phyloP scores from a whole-genome alignment of 2,329 filamentous ascomycete genomes.

The Paecilomyces sp. region DNA sequence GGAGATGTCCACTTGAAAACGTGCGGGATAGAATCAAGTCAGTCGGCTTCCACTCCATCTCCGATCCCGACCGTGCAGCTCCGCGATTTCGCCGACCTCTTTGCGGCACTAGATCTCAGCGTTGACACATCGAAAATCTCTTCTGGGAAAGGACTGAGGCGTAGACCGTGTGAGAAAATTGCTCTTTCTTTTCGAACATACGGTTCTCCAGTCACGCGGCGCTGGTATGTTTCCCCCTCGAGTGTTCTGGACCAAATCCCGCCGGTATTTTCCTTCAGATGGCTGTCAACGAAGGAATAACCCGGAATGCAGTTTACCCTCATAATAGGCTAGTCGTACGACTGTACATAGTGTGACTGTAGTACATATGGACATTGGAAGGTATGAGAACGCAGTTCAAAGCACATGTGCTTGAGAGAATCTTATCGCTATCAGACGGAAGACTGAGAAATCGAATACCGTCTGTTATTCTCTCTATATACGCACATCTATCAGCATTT shows the following conservation, averaged over 20 bases:
- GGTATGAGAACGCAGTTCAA: no score
- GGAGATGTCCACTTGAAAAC: background rate
- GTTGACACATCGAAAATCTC: background rate
- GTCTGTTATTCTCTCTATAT: background rate
- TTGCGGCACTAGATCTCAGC: background rate
- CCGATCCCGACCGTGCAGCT: background rate
- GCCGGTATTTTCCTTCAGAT: background rate
- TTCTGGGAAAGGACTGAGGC: background rate
- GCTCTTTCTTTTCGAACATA: background rate
- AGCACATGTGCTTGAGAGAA: no score
- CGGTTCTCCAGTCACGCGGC: background rate
- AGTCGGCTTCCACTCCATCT: background rate
- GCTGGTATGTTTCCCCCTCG: background rate
- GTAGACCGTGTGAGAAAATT: background rate
- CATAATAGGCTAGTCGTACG: background rate
- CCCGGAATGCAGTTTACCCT: background rate
- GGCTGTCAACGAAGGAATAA: background rate
- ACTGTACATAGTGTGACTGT: background rate
- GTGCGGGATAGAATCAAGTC: background rate
- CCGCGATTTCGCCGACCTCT: background rate
- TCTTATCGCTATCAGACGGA: no score
- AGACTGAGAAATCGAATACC: background rate
- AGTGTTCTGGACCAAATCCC: background rate
- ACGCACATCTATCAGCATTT: background rate
- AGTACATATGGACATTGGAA: background rate